Base-by-base conservation (phyloP, 306 rosid genomes). In the Acacia melanoxylon region DNA sequence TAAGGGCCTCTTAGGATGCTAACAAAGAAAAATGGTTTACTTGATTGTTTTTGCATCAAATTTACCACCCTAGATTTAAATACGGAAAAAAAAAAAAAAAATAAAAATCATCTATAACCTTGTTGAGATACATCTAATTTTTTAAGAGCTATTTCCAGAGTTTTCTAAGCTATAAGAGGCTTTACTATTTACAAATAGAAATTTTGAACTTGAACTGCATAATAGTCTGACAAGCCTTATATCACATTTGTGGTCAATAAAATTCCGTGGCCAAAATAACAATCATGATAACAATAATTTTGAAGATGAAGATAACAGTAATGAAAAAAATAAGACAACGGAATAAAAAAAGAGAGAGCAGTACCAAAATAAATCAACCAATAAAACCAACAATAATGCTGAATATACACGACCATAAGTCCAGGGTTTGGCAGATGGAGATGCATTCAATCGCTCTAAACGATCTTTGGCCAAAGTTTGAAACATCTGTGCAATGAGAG, bases 391-490 rank as follows among this genome's bases (percentile, higher is more conserved):
- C 80, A 93, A 82, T 76, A 96, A 88, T 78, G 92, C 97, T 66
- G 98, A 92, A 87, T 90, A 96, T 79, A 93, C 98, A 84, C 97
- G 97, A 72, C 90, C 91, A 90, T 91, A 96, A 76, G 94, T 86
- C 97, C 91, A 88, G 11, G 99, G 88, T 73, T 97, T 91, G 52
- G 94, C 96, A 86, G 99, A 93, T 49, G 98, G 99, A 65, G 99
- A 96, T 79, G 99, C 99, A 85, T 96, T 96, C 83, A 96, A 75
- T 31, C 97, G 88, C 77, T 96, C 97, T 82, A 96, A 89, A 52
- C 98, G 92, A 82, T 96, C 99, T 89, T 98, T 92, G 40, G 99
- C 97, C 88, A 96, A 86, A 86, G 99, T 94, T 93, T 92, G 98
- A 91, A 96, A 96, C 97, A 96, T 96, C 99, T 96, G 81, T 20